These are phyloP conservation scores for Limnomonas spitsbergensis DNA, from an alignment of 139 green algal genomes.

Conservation along the genomic window DNA sequence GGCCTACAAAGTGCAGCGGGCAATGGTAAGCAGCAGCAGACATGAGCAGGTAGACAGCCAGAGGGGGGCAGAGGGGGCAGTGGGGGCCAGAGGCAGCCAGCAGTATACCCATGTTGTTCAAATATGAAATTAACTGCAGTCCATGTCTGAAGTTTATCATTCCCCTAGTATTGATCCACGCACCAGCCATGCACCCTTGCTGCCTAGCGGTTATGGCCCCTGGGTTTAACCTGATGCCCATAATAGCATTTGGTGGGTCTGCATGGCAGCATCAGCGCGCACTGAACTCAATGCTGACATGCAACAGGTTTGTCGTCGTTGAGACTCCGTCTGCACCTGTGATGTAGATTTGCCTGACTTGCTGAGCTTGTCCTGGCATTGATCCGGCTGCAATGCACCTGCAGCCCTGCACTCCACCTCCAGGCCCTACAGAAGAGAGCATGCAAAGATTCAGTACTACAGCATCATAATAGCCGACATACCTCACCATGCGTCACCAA, in stretches of 20 bases:
- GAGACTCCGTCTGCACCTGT: neutral
- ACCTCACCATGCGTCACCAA: neutral
- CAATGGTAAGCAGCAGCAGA: neutral
- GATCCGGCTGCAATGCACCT: neutral
- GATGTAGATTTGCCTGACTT: neutral
- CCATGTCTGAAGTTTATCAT: too few species aligned
- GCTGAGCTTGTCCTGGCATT: neutral
- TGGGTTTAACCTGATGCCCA: neutral
- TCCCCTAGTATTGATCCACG: too few species aligned
- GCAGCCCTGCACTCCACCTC: slow-evolving; percentile 10
- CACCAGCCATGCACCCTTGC: too few species aligned
- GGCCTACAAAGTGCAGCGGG: neutral
- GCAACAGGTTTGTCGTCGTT: neutral
- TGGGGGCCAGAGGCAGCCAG: neutral
- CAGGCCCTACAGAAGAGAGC: neutral
- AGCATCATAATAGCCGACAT: neutral
- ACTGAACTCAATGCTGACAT: neutral
- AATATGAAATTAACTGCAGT: too few species aligned
- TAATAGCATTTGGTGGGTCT: neutral
- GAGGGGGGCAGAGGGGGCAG: neutral
- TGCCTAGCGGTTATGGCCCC: too few species aligned
- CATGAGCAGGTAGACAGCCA: neutral
- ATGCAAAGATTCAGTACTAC: too few species aligned
- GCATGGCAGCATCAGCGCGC: neutral
- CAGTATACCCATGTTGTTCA: neutral